phyloP scores from a whole-genome alignment of 768 basidiomycete genomes.

The Mycena crocata region DNA sequence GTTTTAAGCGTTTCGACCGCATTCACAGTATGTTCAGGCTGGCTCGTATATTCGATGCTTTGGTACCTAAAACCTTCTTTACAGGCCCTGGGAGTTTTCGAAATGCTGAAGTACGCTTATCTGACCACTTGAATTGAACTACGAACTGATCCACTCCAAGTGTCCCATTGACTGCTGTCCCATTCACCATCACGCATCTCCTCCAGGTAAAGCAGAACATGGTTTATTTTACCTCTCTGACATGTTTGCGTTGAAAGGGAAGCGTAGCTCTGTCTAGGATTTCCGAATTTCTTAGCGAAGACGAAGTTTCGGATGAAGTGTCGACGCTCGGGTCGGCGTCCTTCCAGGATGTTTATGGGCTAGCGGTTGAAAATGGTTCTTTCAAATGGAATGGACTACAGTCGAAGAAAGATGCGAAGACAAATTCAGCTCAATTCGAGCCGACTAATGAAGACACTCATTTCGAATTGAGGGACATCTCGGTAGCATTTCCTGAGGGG shows the following conservation, averaged over 20 bases:
- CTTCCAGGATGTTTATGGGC: slow-evolving; percentile 46
- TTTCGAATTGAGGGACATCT: slow-evolving; percentile 77
- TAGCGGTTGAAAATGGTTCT: slow-evolving; percentile 69
- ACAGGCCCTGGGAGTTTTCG: slow-evolving; percentile 84
- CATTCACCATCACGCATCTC: too few species aligned
- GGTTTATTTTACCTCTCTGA: too few species aligned
- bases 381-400: slow-evolving; percentile 79
- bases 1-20: slow-evolving; percentile 82
- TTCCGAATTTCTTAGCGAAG: slow-evolving; percentile 73
- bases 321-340: slow-evolving; percentile 65
- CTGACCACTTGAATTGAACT: too few species aligned
- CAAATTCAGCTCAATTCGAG: slow-evolving; percentile 26
- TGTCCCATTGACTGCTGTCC: too few species aligned
- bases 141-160: too few species aligned
- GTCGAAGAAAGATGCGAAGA: slow-evolving; percentile 44
- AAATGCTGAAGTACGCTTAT: too few species aligned
- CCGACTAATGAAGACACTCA: slow-evolving; percentile 46
- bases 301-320: slow-evolving; percentile 77
- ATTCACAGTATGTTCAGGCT: slow-evolving; percentile 71
- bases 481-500: slow-evolving; percentile 77
- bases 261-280: slow-evolving; percentile 76
- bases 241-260: too few species aligned
- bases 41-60: neutral
- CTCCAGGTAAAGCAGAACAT: too few species aligned
- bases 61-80: too few species aligned